Evolutionary conservation across 2,329 filamentous ascomycete species (phyloP), one percentile per base, ranked within the genome.

Genomic region (Colletotrichum sp.): DNA sequence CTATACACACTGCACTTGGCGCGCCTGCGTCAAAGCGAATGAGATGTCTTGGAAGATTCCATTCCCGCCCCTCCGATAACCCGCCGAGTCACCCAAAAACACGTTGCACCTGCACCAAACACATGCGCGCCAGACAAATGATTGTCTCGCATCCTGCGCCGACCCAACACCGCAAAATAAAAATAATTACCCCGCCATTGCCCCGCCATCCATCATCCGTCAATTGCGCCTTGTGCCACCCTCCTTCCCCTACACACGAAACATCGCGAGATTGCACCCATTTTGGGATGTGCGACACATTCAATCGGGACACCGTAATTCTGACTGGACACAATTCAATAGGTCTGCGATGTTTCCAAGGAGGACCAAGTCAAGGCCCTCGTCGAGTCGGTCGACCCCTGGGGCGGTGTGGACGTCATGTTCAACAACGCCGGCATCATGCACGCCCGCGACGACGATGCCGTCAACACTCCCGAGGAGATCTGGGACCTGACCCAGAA

Each of bases 401-500:
- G 95, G 94, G 96, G 96, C 82, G 96, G 96, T 60, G 86, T 97
- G 5, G 96, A 98, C 84, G 89, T 98, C 82, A 95, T 98, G 81
- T 98, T 98, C 92, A 98, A 98, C 92, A 98, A 98, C 85, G 96
- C 96, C 28, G 96, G 96, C 71, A 98, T 98, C 85, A 98, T 98
- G 96, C 96, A 98, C 87, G 93, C 92, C 64, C 89, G 94, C 73
- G 94, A 96, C 84, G 93, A 91, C 82, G 93, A 95, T 84, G 95
- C 96, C 65, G 88, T 98, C 83, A 91, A 94, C 84, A 98, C 96
- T 2, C 93, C 95, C 67, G 95, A 98, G 88, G 93, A 92, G 81
- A 96, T 98, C 88, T 98, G 96, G 96, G 95, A 98, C 82, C 88
- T 98, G 79, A 98, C 96, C 6, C 95, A 98, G 77, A 93, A 92